Percentiles rank a stretch among this genome's conserved stretches.
phyloP scores from a whole-genome alignment of 2,329 filamentous ascomycete species.

The Colletotrichum lini region DNA sequence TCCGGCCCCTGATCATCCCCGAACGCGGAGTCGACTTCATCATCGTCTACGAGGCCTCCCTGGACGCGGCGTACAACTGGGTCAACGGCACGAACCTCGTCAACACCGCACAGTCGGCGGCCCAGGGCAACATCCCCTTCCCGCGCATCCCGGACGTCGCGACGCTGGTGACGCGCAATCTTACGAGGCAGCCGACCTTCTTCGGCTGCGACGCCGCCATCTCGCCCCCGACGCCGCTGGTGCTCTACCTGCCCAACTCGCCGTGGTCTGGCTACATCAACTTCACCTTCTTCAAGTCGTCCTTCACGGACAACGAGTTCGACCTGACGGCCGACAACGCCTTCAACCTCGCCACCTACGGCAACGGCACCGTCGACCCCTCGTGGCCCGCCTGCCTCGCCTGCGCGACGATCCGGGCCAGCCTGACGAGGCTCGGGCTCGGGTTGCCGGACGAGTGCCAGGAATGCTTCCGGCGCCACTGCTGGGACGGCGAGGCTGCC shows the following conservation, averaged over 20 bases:
- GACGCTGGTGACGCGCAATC: conserved; percentile 47
- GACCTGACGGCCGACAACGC: conserved; percentile 70
- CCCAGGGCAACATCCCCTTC: conserved; percentile 47
- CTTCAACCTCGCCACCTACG: conserved; percentile 82
- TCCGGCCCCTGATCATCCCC: conserved; percentile 49
- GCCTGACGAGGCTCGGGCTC: conserved; percentile 61
- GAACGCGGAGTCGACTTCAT: conserved; percentile 48
- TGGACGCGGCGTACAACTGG: conserved; percentile 46
- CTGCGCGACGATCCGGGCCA: conserved; percentile 83
- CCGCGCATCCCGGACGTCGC: conserved; percentile 47
- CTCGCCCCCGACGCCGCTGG: conserved; percentile 43
- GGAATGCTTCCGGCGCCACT: conserved; percentile 47
- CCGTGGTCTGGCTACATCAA: conserved; percentile 49
- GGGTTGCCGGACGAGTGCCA: conserved; percentile 45
- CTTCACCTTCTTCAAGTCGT: conserved; percentile 45
- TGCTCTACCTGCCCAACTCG: conserved; percentile 50
- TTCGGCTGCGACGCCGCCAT: conserved; percentile 48
- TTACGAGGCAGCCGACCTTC: conserved; percentile 48
- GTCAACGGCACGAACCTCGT: conserved; percentile 49
- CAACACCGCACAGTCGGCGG: conserved; percentile 41
- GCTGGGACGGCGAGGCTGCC: conserved; percentile 46
- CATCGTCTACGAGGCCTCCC: conserved; percentile 51
- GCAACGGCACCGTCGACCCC: conserved; percentile 78
- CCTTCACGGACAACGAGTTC: conserved; percentile 47
- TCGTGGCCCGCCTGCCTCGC: conserved; percentile 85